These are phyloP conservation scores for Thraustotheca clavata DNA, from an alignment of 352 stramenopile genomes.

Conservation along the genomic window DNA sequence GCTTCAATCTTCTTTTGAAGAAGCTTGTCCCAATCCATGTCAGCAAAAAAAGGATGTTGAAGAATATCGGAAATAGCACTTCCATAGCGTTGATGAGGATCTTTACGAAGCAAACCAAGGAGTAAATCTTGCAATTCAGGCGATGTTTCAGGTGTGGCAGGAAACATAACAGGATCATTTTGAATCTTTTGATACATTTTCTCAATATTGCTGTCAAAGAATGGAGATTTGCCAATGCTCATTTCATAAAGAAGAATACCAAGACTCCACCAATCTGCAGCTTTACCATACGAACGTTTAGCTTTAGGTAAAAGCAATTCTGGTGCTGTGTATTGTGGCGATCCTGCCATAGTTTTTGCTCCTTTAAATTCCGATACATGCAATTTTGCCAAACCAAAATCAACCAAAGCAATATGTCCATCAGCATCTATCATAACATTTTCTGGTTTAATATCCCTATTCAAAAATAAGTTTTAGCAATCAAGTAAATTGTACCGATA, in stretches of 20 bases:
- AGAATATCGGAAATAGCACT: slow-evolving; percentile 84
- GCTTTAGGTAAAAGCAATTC: slow-evolving; percentile 77
- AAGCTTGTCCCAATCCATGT: slow-evolving; percentile 79
- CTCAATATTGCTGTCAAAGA: slow-evolving; percentile 91
- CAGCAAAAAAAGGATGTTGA: slow-evolving; percentile 63
- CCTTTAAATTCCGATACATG: slow-evolving; percentile 86
- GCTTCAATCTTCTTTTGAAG: slow-evolving; percentile 76
- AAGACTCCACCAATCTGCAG: slow-evolving; percentile 84
- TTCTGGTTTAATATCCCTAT: slow-evolving; percentile 93
- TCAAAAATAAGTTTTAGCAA: background rate
- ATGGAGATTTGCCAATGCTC: slow-evolving; percentile 88
- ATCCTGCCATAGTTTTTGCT: slow-evolving; percentile 83
- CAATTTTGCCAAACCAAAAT: slow-evolving; percentile 93
- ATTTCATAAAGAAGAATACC: slow-evolving; percentile 91
- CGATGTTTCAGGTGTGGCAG: slow-evolving; percentile 50
- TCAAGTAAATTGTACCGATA: slow-evolving; percentile 48
- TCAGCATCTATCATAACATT: slow-evolving; percentile 94
- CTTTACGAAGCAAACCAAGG: slow-evolving; percentile 75
- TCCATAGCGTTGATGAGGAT: slow-evolving; percentile 76
- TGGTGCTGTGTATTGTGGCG: slow-evolving; percentile 79
- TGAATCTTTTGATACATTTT: slow-evolving; percentile 92
- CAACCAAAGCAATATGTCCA: slow-evolving; percentile 92
- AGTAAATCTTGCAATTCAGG: slow-evolving; percentile 77
- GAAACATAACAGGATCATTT: slow-evolving; percentile 74
- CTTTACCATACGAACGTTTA: slow-evolving; percentile 82